Evolutionary conservation across 352 stramenopile genomes (phyloP).

Genomic region (Phytophthora cryptogea): DNA sequence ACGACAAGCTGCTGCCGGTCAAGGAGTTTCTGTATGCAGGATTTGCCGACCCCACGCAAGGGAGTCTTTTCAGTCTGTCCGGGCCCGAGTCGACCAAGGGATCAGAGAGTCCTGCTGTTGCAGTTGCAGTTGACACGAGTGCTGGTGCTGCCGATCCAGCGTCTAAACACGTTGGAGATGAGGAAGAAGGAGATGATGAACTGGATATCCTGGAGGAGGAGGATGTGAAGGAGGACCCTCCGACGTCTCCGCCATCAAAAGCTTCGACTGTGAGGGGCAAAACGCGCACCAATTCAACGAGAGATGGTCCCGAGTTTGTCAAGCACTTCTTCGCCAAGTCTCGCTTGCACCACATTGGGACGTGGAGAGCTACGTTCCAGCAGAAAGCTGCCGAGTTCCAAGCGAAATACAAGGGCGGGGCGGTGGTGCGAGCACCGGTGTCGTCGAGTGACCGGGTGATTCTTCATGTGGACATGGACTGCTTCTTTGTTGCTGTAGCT

Average conservation of each 20-base stretch:
- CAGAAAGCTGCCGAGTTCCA: constrained; percentile 65
- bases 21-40: constrained; percentile 86
- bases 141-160: constrained; percentile 9
- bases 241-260: background rate
- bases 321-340: constrained; percentile 87
- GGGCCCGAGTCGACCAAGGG: background rate
- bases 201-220: constrained; percentile 15
- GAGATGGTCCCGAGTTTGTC: constrained; percentile 76
- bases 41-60: constrained; percentile 77
- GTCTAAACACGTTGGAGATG: constrained; percentile 7
- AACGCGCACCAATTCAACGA: constrained; percentile 61
- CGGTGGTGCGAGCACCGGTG: constrained; percentile 35
- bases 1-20: constrained; percentile 68
- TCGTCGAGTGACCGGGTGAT: constrained; percentile 80
- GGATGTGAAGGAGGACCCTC: constrained; percentile 9
- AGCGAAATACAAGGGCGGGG: constrained; percentile 57
- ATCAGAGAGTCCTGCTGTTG: background rate
- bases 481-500: constrained; percentile 95
- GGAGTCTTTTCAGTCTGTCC: constrained; percentile 36
- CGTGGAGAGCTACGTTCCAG: constrained; percentile 78
- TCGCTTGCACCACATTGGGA: constrained; percentile 84
- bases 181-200: constrained; percentile 1
- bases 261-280: background rate
- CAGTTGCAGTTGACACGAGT: constrained; percentile 8
- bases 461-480: constrained; percentile 98